These are phyloP conservation scores for Lumnitzera racemosa DNA, from an alignment of 345 rosid species.

Conservation along the genomic window DNA sequence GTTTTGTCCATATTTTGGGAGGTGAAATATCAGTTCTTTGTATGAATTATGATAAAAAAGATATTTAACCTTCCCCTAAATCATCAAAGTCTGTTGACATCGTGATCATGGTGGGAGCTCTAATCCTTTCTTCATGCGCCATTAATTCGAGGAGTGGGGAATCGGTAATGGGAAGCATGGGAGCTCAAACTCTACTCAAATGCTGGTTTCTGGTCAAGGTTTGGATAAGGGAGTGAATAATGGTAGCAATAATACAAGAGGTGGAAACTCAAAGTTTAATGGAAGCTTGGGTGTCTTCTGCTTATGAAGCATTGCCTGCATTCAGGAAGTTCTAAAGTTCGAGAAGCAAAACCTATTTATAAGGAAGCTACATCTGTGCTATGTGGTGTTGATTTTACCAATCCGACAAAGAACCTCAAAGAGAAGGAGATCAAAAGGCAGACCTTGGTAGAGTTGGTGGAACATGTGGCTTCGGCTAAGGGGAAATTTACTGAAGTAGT, in stretches of 20 bases:
- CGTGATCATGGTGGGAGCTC: slow-evolving; percentile 12
- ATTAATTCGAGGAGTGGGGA: slow-evolving; percentile 8
- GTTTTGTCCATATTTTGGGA: neutral
- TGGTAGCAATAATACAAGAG: slow-evolving; percentile 8
- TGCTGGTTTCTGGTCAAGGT: slow-evolving; percentile 8
- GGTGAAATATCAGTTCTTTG: slow-evolving; percentile 4
- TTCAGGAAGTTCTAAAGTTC: slow-evolving; percentile 14
- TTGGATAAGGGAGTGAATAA: slow-evolving; percentile 8
- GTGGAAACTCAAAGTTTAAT: slow-evolving; percentile 8
- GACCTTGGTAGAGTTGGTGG: slow-evolving; percentile 17
- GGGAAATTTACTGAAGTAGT: slow-evolving; percentile 13
- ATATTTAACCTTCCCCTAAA: slow-evolving; percentile 17
- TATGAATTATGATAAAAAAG: slow-evolving; percentile 16
- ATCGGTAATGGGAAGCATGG: slow-evolving; percentile 1
- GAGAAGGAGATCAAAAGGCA: slow-evolving; percentile 22
- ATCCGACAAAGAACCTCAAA: slow-evolving; percentile 16
- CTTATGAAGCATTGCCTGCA: slow-evolving; percentile 22
- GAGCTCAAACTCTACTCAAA: neutral
- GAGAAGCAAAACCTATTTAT: slow-evolving; percentile 17
- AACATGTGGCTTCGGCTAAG: slow-evolving; percentile 16
- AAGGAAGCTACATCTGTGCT: slow-evolving; percentile 15
- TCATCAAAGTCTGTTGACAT: slow-evolving; percentile 12
- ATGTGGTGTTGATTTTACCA: slow-evolving; percentile 9
- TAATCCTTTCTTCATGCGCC: slow-evolving; percentile 4
- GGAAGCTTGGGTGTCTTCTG: slow-evolving; percentile 8